Base-by-base conservation (phyloP, 108 stramenopile species). In the Pseudonitzschia delicatissima region DNA sequence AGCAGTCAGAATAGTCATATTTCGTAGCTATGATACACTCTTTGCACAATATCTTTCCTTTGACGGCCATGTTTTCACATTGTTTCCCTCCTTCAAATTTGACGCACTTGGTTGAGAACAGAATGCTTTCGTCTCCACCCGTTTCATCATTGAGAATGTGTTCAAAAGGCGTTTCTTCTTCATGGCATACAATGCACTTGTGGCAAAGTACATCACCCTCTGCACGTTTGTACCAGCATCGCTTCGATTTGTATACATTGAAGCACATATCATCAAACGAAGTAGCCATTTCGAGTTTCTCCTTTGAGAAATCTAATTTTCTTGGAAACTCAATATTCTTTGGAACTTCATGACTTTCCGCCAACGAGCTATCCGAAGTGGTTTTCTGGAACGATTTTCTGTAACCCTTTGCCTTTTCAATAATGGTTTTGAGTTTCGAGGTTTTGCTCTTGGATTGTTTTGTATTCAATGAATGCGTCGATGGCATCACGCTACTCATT, bases 221-320 rank as follows among this genome's bases (percentile, higher is more conserved):
- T 17, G 31, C 31, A 33, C 12, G 18, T 55, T 55, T 55, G 53
- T 55, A 55, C 6, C 29, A 27, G 53, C 53, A 55, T 11, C 32
- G 53, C 29, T 55, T 55, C n/a, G 12, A 33, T 31, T 61, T 40
- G 17, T 61, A n/a, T 7, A 37, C 34, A 21, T 36, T 21, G 12
- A 36, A 15, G 20, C 39, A 61, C 35, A 20, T 26, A 3, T 61
- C 60, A 4, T 61, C 60, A 5, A 5, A 15, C 13, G 60, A 61
- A 36, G 20, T 21, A 2, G 60, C 36, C 15, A 33, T 18, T 42
- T 61, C 37, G 5, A 37, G 47, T 48, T 8, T 48, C 20, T 2
- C 2, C 20, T 18, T 48, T 21, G 47, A 17, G 23, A 48, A 23
- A 23, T 48, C 21, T 18, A 48, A 23, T 48, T 48, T 6, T 48